Evolutionary conservation across 805 yeast genomes (phyloP).

Genomic region (Isabelozyma gotoi): DNA sequence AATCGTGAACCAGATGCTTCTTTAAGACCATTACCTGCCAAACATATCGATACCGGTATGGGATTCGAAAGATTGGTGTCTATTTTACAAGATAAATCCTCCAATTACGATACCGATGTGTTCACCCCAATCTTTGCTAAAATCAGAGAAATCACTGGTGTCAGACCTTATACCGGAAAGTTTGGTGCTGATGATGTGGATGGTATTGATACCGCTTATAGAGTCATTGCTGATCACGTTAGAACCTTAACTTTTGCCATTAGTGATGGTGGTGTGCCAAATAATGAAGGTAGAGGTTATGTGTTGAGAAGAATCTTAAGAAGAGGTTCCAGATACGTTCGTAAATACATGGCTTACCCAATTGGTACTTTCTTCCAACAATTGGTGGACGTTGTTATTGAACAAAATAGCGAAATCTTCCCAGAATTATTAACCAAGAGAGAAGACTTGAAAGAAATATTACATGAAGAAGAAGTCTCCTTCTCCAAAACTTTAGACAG

Average conservation of each 20-base stretch:
- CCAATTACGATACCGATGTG: constrained; percentile 97
- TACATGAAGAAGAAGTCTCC: constrained; percentile 94
- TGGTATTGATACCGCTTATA: constrained; percentile 96
- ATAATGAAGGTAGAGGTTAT: constrained; percentile 98
- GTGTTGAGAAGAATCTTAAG: constrained; percentile 95
- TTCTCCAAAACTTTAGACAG: constrained; percentile 95
- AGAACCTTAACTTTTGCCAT: constrained; percentile 95
- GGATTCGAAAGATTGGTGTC: constrained; percentile 98
- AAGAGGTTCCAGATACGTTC: constrained; percentile 96
- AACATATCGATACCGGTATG: constrained; percentile 98
- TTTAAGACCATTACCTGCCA: constrained; percentile 81
- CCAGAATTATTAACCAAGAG: constrained; percentile 83
- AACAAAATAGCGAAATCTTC: constrained; percentile 82
- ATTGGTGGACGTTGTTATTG: constrained; percentile 89
- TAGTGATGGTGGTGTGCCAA: constrained; percentile 99
- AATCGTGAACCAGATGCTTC: constrained; percentile 89
- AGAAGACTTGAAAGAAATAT: constrained; percentile 78
- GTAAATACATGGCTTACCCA: constrained; percentile 94
- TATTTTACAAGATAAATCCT: constrained; percentile 82
- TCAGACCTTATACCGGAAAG: constrained; percentile 85
- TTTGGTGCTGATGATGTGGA: constrained; percentile 91
- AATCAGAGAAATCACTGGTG: constrained; percentile 92
- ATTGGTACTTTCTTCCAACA: constrained; percentile 92
- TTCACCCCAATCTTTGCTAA: constrained; percentile 83
- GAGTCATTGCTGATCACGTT: constrained; percentile 98